phyloP scores from a whole-genome alignment of 306 rosid genomes.

The Vigna hirtella region DNA sequence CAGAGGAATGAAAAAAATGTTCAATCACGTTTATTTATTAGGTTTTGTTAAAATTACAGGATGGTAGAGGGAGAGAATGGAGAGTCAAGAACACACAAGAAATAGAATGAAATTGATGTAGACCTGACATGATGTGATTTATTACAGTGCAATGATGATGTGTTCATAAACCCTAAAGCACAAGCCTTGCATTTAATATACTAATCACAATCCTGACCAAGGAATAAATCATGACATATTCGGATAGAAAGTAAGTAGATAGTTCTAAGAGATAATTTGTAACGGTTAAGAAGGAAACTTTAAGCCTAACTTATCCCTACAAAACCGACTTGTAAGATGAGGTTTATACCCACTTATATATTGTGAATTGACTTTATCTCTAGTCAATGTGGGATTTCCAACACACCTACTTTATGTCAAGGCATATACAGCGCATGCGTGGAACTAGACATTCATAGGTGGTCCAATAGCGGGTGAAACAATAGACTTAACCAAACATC shows the following conservation, averaged over 20 bases:
- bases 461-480: too few species aligned
- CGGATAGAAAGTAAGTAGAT: not conserved
- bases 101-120: not conserved
- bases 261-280: not conserved
- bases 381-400: too few species aligned
- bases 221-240: not conserved
- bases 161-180: slow-evolving; percentile 1
- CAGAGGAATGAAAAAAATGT: slow-evolving; percentile 29
- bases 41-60: not conserved
- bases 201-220: not conserved
- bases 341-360: too few species aligned
- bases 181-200: not conserved
- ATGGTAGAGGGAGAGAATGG: not conserved
- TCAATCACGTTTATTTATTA: slow-evolving; percentile 1
- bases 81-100: not conserved
- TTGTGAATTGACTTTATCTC: too few species aligned
- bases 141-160: not conserved
- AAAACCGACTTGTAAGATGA: too few species aligned
- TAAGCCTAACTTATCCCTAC: too few species aligned
- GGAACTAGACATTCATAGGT: too few species aligned
- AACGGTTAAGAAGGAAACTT: too few species aligned
- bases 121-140: not conserved
- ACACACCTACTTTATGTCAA: too few species aligned
- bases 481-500: too few species aligned
- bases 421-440: too few species aligned